Percentiles rank a stretch among this genome's conserved stretches.
Evolutionary conservation across 768 basidiomycete species (phyloP).

Genomic region (Plicaturopsis crispa): DNA sequence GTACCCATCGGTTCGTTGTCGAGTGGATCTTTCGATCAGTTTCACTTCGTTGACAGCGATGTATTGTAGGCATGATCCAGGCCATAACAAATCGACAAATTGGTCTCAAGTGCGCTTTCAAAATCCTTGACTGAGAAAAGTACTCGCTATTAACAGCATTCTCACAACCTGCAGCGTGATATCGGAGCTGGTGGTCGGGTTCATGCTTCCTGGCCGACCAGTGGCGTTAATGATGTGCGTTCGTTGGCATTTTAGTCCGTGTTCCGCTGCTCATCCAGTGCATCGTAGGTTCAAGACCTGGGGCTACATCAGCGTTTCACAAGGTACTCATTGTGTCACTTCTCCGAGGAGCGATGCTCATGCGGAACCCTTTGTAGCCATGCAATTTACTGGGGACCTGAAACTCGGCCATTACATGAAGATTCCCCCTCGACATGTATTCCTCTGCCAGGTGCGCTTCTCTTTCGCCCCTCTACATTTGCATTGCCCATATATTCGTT

Average conservation of each 20-base stretch:
- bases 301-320: slow-evolving; percentile 26
- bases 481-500: slow-evolving; percentile 15
- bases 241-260: background rate
- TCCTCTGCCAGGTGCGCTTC: slow-evolving; percentile 28
- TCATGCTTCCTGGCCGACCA: slow-evolving; percentile 27
- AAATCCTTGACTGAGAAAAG: slow-evolving; percentile 9
- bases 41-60: no score
- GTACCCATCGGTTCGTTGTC: slow-evolving; percentile 24
- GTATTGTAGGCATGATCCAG: slow-evolving; percentile 27
- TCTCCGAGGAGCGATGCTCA: no score
- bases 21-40: slow-evolving; percentile 3
- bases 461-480: slow-evolving; percentile 1
- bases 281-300: slow-evolving; percentile 13
- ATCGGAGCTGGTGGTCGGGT: slow-evolving; percentile 32
- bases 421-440: slow-evolving; percentile 22
- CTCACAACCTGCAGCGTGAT: slow-evolving; percentile 21
- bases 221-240: slow-evolving; percentile 28
- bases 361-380: slow-evolving; percentile 13
- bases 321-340: no score
- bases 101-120: slow-evolving; percentile 23
- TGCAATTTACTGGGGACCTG: slow-evolving; percentile 26
- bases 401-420: slow-evolving; percentile 22
- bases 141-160: background rate
- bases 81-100: slow-evolving; percentile 32
- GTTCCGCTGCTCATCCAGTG: slow-evolving; percentile 6